Percentiles rank a stretch among this genome's conserved stretches.
phyloP scores from a whole-genome alignment of 192 early-diverging fungal genomes.

The Entomortierella chlamydospora region DNA sequence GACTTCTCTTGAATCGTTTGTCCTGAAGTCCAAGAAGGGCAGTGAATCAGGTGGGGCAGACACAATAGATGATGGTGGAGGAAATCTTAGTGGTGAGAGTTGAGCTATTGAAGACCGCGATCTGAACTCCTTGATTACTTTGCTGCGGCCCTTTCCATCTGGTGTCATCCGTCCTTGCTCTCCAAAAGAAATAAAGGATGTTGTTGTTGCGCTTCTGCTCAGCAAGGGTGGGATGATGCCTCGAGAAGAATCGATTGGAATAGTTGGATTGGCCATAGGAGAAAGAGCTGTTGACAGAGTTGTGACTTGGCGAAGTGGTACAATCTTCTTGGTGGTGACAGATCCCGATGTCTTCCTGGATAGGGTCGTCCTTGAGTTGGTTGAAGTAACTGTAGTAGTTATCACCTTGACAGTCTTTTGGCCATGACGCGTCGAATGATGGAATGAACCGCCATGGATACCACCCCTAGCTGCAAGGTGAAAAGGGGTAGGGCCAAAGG shows the following conservation, averaged over 20 bases:
- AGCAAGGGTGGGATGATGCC: not conserved
- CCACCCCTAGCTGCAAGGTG: not conserved
- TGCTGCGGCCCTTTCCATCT: not conserved
- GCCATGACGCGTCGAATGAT: not conserved
- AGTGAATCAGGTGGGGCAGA: not conserved
- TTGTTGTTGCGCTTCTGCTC: not conserved
- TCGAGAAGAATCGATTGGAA: not conserved
- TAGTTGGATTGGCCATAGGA: not conserved
- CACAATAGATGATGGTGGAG: not conserved
- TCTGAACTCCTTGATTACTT: not conserved
- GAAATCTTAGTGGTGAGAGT: not conserved
- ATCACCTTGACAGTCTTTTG: not conserved
- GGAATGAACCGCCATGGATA: not conserved
- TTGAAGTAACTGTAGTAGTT: not conserved
- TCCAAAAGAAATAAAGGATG: not conserved
- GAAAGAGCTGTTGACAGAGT: not conserved
- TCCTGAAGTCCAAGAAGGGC: conserved; percentile 36
- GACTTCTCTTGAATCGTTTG: conserved; percentile 33
- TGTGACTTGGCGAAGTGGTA: not conserved
- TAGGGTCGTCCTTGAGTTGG: not conserved
- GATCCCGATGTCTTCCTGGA: not conserved
- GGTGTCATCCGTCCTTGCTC: not conserved
- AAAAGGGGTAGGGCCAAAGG: not conserved
- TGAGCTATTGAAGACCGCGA: not conserved
- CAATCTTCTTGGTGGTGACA: not conserved